Conservation (phyloP, 2,329 filamentous ascomycete genomes). For the Zymoseptoria pseudotritici region DNA sequence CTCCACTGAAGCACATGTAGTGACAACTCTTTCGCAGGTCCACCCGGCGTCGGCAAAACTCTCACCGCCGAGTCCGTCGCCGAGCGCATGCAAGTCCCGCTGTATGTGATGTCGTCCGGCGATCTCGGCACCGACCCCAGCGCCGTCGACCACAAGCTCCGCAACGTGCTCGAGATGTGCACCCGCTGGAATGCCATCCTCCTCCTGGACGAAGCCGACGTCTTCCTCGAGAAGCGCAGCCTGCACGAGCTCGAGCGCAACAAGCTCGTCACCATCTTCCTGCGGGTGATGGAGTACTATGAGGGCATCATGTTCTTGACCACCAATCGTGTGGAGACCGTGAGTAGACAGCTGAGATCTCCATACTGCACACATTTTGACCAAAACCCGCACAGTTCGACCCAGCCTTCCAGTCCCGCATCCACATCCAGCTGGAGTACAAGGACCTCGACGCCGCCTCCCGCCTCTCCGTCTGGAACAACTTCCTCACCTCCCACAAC, state of each 20-base stretch:
- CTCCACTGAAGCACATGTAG: not conserved
- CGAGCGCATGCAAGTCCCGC: constrained; percentile 44
- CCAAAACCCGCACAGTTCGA: constrained; percentile 28
- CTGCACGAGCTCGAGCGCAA: constrained; percentile 39
- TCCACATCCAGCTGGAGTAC: constrained; percentile 39
- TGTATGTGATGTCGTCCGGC: constrained; percentile 44
- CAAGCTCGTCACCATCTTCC: constrained; percentile 39
- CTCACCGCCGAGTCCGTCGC: constrained; percentile 45
- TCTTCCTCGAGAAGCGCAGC: constrained; percentile 35
- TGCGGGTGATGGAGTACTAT: constrained; percentile 32
- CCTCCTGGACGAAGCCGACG: constrained; percentile 46
- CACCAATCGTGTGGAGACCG: constrained; percentile 37
- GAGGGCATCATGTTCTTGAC: constrained; percentile 41
- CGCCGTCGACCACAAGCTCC: constrained; percentile 39
- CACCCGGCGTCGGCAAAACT: constrained; percentile 49
- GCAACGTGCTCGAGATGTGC: constrained; percentile 40
- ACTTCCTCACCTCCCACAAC: constrained; percentile 34
- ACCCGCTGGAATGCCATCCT: constrained; percentile 47
- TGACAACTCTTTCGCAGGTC: not conserved
- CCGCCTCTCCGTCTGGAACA: constrained; percentile 38
- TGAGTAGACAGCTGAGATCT: not conserved
- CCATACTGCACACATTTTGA: not conserved
- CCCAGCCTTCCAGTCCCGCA: constrained; percentile 40
- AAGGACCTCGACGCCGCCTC: constrained; percentile 32
- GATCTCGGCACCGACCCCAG: constrained; percentile 41